A percentile compares a stretch with the other conserved stretches of the same genome.
Conservation (phyloP, 2,329 filamentous ascomycete genomes). For the Talaromyces albobiverticillius region DNA sequence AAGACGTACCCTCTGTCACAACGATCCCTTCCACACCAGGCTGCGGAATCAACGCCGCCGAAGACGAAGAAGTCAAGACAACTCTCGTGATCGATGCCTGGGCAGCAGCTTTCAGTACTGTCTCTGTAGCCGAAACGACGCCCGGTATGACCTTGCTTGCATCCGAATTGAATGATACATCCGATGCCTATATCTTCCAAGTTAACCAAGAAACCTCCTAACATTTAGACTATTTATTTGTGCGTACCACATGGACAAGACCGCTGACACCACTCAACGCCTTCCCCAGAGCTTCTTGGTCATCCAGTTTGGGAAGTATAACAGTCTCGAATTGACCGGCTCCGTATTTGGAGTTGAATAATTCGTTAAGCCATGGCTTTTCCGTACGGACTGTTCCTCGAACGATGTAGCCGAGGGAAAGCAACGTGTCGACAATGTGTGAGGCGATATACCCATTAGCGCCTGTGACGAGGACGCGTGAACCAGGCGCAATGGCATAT, state of each 20-base stretch:
- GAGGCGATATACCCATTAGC: conserved; percentile 47
- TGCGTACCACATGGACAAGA: conserved; percentile 11
- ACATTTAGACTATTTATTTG: background rate
- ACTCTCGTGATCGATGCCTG: conserved; percentile 11
- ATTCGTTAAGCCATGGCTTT: conserved; percentile 34
- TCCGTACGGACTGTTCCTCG: conserved; percentile 45
- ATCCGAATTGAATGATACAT: conserved; percentile 37
- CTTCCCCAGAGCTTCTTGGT: conserved; percentile 37
- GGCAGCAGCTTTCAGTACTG: conserved; percentile 32
- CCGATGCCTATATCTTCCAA: background rate
- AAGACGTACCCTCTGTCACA: conserved; percentile 7
- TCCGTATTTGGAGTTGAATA: conserved; percentile 29
- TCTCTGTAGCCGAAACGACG: conserved; percentile 36
- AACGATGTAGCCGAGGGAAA: conserved; percentile 42
- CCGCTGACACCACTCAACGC: conserved; percentile 32
- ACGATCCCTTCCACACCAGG: conserved; percentile 11
- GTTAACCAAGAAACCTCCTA: background rate
- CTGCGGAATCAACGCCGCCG: background rate
- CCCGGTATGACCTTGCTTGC: conserved; percentile 44
- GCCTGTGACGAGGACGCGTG: conserved; percentile 46
- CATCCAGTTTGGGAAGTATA: conserved; percentile 37
- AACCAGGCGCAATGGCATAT: conserved; percentile 25
- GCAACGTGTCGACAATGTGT: conserved; percentile 41
- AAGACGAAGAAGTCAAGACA: conserved; percentile 15
- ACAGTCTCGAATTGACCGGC: conserved; percentile 36